Evolutionary conservation across 768 basidiomycete species (phyloP).

Genomic region (Tephrocybe rancida): DNA sequence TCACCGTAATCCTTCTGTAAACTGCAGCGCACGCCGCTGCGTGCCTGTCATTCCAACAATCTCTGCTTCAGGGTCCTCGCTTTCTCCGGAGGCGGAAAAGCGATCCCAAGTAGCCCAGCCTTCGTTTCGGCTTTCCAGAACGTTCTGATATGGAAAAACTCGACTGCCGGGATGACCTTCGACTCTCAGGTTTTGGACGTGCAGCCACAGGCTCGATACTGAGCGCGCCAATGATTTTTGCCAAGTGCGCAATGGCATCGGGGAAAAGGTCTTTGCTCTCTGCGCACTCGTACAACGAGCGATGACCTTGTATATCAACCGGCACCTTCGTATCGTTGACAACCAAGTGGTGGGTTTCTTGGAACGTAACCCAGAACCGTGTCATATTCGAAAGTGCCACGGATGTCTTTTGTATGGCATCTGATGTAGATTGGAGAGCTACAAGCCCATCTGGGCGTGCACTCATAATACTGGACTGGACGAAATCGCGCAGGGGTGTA

Average conservation of each 20-base stretch:
- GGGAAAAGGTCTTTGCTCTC: slow-evolving; percentile 1
- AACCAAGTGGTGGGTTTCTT: background rate
- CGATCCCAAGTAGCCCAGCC: background rate
- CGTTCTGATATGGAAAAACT: background rate
- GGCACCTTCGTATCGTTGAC: background rate
- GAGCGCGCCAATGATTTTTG: slow-evolving; percentile 6
- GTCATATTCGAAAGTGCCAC: slow-evolving; percentile 1
- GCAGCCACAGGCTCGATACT: slow-evolving; percentile 3
- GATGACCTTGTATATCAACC: background rate
- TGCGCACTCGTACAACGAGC: slow-evolving; percentile 5
- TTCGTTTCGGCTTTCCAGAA: background rate
- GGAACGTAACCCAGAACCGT: background rate
- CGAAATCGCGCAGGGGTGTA: background rate
- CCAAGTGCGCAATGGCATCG: background rate
- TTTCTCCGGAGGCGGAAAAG: background rate
- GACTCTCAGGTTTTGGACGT: background rate
- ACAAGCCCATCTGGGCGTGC: slow-evolving; percentile 6
- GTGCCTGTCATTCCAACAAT: too few relatives aligned
- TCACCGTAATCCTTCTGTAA: background rate
- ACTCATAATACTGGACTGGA: slow-evolving; percentile 1
- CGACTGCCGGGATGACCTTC: background rate
- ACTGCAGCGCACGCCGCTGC: too few relatives aligned
- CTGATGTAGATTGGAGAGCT: background rate
- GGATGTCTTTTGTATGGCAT: background rate
- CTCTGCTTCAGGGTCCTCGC: too few relatives aligned